Evolutionary conservation across 2,329 filamentous ascomycete species (phyloP).

Genomic region (Didymosphaeria variabile): DNA sequence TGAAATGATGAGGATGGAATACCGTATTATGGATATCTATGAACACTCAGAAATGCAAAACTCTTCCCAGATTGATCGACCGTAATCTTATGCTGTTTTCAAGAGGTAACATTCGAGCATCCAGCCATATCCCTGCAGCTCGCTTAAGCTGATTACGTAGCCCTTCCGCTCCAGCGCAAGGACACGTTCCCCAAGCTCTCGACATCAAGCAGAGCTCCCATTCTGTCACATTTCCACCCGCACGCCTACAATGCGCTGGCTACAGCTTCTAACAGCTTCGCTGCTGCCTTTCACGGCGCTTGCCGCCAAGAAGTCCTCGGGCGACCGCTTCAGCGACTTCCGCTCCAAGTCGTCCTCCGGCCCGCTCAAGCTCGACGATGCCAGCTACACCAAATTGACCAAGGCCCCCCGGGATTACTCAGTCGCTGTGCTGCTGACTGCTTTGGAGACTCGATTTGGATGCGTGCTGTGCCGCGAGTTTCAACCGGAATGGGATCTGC

Average conservation of each 20-base stretch:
- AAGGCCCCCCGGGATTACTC: constrained; percentile 83
- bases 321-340: constrained; percentile 75
- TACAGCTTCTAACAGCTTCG: constrained; percentile 69
- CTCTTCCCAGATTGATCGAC: constrained; percentile 1
- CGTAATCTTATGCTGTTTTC: not conserved
- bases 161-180: constrained; percentile 28
- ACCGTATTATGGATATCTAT: not conserved
- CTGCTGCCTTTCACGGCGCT: constrained; percentile 69
- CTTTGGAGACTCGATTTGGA: constrained; percentile 81
- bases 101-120: not conserved
- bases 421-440: constrained; percentile 83
- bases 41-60: not conserved
- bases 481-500: constrained; percentile 90
- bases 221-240: constrained; percentile 26
- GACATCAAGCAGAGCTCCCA: constrained; percentile 31
- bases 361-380: constrained; percentile 81
- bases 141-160: constrained; percentile 41
- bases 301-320: constrained; percentile 69
- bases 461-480: constrained; percentile 90
- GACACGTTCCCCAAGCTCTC: constrained; percentile 41
- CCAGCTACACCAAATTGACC: constrained; percentile 78
- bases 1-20: not conserved
- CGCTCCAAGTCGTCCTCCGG: constrained; percentile 71
- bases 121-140: constrained; percentile 14
- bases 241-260: constrained; percentile 68